A percentile compares a stretch with the other conserved stretches of the same genome.
Conservation (phyloP, 139 green algal species). For the Closterium sp. region DNA sequence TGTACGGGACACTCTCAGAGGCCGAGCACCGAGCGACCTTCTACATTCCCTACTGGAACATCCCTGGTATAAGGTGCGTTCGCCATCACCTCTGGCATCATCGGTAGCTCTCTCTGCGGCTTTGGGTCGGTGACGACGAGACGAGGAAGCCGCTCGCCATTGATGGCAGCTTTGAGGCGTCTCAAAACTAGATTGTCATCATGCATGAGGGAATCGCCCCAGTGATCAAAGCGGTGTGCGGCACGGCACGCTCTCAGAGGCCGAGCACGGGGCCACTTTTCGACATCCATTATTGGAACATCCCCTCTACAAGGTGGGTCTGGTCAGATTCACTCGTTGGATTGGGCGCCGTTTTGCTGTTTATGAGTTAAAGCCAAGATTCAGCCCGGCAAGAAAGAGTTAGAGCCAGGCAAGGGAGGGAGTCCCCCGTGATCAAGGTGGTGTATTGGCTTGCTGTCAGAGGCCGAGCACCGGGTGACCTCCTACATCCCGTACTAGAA, state of each 20-base stretch:
- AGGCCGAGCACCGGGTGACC: constrained; percentile 95
- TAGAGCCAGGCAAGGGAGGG: too few species aligned
- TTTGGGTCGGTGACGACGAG: too few species aligned
- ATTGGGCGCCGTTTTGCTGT: too few species aligned
- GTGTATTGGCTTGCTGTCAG: constrained; percentile 94
- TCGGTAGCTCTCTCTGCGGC: too few species aligned
- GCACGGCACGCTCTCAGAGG: constrained; percentile 94
- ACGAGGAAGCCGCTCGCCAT: too few species aligned
- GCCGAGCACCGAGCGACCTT: constrained; percentile 97
- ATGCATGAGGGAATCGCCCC: too few species aligned
- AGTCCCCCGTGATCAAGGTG: constrained; percentile 92
- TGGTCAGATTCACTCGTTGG: too few species aligned
- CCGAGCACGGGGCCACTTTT: constrained; percentile 97
- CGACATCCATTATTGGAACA: constrained; percentile 98
- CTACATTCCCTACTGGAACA: constrained; percentile 98
- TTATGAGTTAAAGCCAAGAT: too few species aligned
- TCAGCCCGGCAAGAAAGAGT: too few species aligned
- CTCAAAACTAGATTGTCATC: too few species aligned
- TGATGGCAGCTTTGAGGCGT: too few species aligned
- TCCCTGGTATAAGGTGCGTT: constrained; percentile 58
- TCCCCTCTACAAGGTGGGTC: constrained; percentile 56
- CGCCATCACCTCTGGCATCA: too few species aligned
- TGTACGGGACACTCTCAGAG: constrained; percentile 96
- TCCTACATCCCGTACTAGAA: constrained; percentile 99
- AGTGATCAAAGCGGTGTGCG: constrained; percentile 97